Evolutionary conservation across 169 alveolate genomes (phyloP), one percentile per base, ranked within the genome.

Genomic region (Theileria parva): DNA sequence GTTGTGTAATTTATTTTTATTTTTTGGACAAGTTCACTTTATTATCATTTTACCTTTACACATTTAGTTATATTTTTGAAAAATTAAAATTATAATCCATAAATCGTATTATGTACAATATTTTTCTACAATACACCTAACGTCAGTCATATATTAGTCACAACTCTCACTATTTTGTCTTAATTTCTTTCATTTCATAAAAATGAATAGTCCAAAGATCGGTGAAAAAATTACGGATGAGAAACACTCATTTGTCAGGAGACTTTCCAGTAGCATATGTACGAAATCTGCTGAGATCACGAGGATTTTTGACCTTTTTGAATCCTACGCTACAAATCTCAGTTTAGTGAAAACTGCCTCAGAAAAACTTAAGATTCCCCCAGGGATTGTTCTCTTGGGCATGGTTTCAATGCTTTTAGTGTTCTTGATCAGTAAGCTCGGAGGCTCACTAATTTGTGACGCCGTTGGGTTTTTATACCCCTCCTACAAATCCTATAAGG

Each of bases 381-480:
- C 84, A 9, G 91, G 91, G 27, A 39, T 66, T 28, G 53, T 63
- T 30, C 75, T 78, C 1, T 19, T 65, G 15, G 50, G 69, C 0
- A 2, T 72, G n/a, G 8, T n/a, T 6, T 9, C 71, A 4, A 1
- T 63, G 21, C 37, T 85, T 9, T 25, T 85, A 0, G n/a, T 85
- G 19, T 50, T 77, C 15, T 67, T 77, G 28, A 59, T 77, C 39
- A 32, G 34, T 69, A 76, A 84, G 5, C 28, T 32, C 23, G 79
- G 87, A 15, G 76, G 81, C 8, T 37, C 78, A 32, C 69, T 85
- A 27, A 71, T 85, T 2, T 85, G 91, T 60, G 87, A 85, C 34
- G 66, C 84, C 1, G 87, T 67, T 12, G 91, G 91, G 21, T 57
- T 85, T 32, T 74, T 85, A 12, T 85, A 85, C 68, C 91, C 91